Evolutionary conservation across 345 rosid species (phyloP).

Genomic region (Hypericum perforatum): DNA sequence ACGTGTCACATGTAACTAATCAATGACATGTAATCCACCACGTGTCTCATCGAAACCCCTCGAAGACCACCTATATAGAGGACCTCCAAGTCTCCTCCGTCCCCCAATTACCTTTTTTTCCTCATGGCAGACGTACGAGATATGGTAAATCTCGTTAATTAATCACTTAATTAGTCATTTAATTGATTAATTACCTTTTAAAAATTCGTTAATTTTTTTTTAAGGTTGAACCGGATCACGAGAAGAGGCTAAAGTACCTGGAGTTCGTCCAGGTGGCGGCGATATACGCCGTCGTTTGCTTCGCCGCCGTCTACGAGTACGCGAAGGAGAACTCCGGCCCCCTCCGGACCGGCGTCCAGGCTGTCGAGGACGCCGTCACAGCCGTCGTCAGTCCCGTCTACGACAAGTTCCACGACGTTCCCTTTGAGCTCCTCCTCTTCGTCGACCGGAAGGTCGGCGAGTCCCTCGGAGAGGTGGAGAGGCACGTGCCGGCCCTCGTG

Average conservation of each 20-base stretch:
- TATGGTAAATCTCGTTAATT: too few species aligned
- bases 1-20: too few species aligned
- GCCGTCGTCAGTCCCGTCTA: slow-evolving; percentile 56
- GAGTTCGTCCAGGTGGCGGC: slow-evolving; percentile 46
- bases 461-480: slow-evolving; percentile 33
- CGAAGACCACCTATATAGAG: too few species aligned
- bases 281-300: slow-evolving; percentile 32
- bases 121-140: too few species aligned
- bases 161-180: too few species aligned
- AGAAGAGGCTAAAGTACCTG: slow-evolving; percentile 44
- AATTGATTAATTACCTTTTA: not conserved
- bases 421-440: slow-evolving; percentile 50
- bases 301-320: slow-evolving; percentile 41
- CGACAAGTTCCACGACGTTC: slow-evolving; percentile 47
- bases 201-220: not conserved
- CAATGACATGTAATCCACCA: too few species aligned
- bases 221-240: slow-evolving; percentile 21
- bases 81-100: too few species aligned
- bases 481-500: slow-evolving; percentile 47
- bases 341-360: slow-evolving; percentile 50
- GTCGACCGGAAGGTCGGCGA: slow-evolving; percentile 66
- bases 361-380: slow-evolving; percentile 47
- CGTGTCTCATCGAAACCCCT: too few species aligned
- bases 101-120: too few species aligned
- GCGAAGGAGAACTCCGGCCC: slow-evolving; percentile 78